These are phyloP conservation scores for Sugiyamaella chiloensis DNA, from an alignment of 805 yeast species.

Conservation along the genomic window DNA sequence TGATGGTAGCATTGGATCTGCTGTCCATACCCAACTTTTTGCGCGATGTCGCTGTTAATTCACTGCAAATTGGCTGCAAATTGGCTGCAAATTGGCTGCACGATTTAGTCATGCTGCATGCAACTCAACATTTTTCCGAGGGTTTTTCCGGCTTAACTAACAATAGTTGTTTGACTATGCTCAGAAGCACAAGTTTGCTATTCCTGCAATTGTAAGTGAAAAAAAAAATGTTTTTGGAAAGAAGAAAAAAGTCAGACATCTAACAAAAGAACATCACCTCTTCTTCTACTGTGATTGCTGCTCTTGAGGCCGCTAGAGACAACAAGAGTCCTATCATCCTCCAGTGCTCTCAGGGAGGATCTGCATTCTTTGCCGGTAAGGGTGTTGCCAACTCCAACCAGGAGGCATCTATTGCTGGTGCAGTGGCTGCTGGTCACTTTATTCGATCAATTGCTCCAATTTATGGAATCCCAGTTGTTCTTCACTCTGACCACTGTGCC, in stretches of 20 bases:
- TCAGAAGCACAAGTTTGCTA: constrained; percentile 88
- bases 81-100: no score
- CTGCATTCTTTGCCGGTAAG: constrained; percentile 99
- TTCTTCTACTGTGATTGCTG: constrained; percentile 94
- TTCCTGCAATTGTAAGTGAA: constrained; percentile 77
- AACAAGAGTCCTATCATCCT: constrained; percentile 90
- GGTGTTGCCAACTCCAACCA: constrained; percentile 94
- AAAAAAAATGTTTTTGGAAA: no score
- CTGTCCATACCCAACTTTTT: no score
- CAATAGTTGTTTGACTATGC: constrained; percentile 72
- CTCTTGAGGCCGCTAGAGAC: constrained; percentile 96
- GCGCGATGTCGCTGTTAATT: no score
- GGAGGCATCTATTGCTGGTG: constrained; percentile 89
- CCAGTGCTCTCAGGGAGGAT: constrained; percentile 99
- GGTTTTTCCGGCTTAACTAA: constrained; percentile 8
- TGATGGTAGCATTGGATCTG: no score
- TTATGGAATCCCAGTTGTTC: constrained; percentile 93
- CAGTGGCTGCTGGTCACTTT: constrained; percentile 97
- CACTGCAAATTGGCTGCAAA: no score
- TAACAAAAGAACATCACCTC: constrained; percentile 91
- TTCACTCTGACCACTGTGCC: constrained; percentile 99
- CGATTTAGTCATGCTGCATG: no score
- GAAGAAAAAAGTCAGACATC: no score
- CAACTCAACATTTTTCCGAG: constrained; percentile 6
- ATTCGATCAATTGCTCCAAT: constrained; percentile 94